Evolutionary conservation across 495 filamentous ascomycete species (phyloP).

Genomic region (Aspergillus mulundensis): DNA sequence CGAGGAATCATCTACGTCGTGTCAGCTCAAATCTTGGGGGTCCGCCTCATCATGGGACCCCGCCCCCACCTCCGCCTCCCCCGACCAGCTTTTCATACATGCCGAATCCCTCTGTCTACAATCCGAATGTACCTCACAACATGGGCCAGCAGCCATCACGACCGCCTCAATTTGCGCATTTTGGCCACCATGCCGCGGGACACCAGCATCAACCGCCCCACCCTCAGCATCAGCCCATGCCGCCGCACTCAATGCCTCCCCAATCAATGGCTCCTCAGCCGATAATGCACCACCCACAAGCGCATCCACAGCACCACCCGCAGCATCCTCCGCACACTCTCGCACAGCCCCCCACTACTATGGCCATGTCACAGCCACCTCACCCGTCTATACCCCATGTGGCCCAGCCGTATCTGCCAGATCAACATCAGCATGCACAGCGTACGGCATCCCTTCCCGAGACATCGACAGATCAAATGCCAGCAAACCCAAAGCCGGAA

Average conservation of each 20-base stretch:
- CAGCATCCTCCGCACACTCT: constrained; percentile 28
- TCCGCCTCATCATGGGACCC: constrained; percentile 55
- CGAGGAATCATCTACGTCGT: constrained; percentile 71
- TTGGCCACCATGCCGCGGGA: constrained; percentile 35
- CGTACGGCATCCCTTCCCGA: constrained; percentile 38
- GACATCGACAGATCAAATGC: constrained; percentile 37
- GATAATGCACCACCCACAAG: constrained; percentile 38
- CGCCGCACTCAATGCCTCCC: constrained; percentile 29
- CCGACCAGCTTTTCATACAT: constrained; percentile 81
- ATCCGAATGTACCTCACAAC: constrained; percentile 56
- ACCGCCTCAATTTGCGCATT: constrained; percentile 46
- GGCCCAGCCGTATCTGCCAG: constrained; percentile 63
- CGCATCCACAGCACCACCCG: constrained; percentile 36
- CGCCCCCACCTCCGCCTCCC: constrained; percentile 55
- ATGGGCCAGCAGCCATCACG: constrained; percentile 40
- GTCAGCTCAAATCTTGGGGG: constrained; percentile 72
- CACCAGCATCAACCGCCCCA: constrained; percentile 34
- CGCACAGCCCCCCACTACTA: constrained; percentile 32
- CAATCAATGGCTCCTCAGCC: constrained; percentile 29
- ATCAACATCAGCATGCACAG: constrained; percentile 48
- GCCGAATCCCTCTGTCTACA: constrained; percentile 80
- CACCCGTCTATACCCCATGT: constrained; percentile 59
- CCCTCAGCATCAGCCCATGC: constrained; percentile 31
- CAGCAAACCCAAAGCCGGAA: constrained; percentile 35
- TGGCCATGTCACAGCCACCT: constrained; percentile 34